phyloP scores from a whole-genome alignment of 2,329 filamentous ascomycete genomes.

The Lachnellula occidentalis region DNA sequence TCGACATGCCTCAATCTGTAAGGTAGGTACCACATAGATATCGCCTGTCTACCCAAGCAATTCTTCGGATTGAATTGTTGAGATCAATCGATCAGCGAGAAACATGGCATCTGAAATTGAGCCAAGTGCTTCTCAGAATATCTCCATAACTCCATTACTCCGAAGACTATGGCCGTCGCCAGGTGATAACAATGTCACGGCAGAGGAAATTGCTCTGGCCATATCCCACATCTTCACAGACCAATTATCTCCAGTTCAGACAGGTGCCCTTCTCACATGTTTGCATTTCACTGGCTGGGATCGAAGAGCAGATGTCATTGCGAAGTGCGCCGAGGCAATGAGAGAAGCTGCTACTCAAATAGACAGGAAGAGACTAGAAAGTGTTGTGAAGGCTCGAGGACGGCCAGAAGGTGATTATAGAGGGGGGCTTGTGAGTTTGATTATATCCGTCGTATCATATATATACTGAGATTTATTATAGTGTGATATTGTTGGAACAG shows the following conservation, averaged over 20 bases:
- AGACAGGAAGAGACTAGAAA: constrained; percentile 56
- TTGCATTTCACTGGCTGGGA: constrained; percentile 89
- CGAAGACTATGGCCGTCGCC: constrained; percentile 62
- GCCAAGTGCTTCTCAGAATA: constrained; percentile 20
- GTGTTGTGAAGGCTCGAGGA: constrained; percentile 54
- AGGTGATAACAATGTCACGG: constrained; percentile 49
- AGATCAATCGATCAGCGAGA: neutral
- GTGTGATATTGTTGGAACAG: constrained; percentile 95
- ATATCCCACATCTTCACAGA: constrained; percentile 90
- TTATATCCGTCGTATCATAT: neutral
- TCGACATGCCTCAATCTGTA: neutral
- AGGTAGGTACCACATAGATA: neutral
- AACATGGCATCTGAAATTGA: constrained; percentile 21
- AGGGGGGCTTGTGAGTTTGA: constrained; percentile 69
- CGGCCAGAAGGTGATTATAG: constrained; percentile 67
- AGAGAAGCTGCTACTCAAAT: constrained; percentile 69
- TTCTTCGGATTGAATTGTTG: neutral
- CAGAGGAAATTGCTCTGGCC: constrained; percentile 82
- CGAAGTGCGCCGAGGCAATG: constrained; percentile 80
- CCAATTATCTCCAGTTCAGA: constrained; percentile 80
- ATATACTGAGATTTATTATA: constrained; percentile 26
- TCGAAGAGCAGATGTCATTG: constrained; percentile 76
- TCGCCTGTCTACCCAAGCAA: neutral
- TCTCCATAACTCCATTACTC: constrained; percentile 63
- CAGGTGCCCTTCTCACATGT: constrained; percentile 79